phyloP scores from a whole-genome alignment of 768 basidiomycete species.

The Tylopilus sp. region DNA sequence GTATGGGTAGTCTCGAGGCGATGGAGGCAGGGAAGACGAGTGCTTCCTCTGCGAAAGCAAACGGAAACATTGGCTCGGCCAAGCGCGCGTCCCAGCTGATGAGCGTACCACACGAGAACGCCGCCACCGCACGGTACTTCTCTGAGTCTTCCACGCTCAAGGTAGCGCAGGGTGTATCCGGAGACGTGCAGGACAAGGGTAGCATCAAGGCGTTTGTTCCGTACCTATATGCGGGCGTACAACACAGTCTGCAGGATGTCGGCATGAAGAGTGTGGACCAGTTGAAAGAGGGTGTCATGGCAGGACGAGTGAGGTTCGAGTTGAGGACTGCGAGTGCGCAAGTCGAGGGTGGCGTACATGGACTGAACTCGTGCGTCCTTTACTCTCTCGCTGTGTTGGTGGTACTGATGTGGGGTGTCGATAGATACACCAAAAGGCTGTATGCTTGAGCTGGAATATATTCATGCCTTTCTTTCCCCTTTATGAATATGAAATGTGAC shows the following conservation, averaged over 20 bases:
- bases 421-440: conserved; percentile 56
- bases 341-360: conserved; percentile 94
- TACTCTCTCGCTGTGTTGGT: background rate
- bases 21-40: conserved; percentile 75
- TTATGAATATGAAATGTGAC: background rate
- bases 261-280: conserved; percentile 68
- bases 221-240: conserved; percentile 75
- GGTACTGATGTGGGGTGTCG: conserved; percentile 3
- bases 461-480: background rate
- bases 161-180: conserved; percentile 95
- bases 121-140: conserved; percentile 82
- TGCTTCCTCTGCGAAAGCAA: conserved; percentile 12
- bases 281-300: conserved; percentile 62
- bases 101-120: conserved; percentile 68
- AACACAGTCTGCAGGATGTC: conserved; percentile 94
- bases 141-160: conserved; percentile 72
- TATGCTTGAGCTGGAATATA: conserved; percentile 34
- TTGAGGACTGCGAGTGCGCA: conserved; percentile 92
- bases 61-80: conserved; percentile 27
- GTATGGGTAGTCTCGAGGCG: conserved; percentile 95
- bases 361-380: conserved; percentile 81
- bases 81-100: conserved; percentile 51
- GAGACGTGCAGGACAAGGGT: conserved; percentile 97
- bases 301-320: conserved; percentile 81
- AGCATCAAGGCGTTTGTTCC: conserved; percentile 91